Evolutionary conservation across 2,329 filamentous ascomycete species (phyloP).

Genomic region (Aspergillus floridensis): DNA sequence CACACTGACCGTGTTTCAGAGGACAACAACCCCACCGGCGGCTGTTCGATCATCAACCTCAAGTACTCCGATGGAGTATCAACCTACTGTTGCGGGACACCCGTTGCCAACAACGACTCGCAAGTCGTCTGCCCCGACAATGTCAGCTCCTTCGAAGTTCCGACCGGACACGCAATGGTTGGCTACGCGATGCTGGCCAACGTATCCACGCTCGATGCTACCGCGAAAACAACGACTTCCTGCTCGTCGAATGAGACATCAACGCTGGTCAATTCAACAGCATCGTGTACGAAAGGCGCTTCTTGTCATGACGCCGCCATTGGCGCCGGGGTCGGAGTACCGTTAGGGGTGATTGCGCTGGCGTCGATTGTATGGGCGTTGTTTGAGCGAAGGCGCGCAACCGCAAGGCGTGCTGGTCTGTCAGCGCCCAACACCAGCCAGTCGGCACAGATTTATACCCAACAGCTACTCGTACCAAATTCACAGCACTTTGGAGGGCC

Average conservation of each 20-base stretch:
- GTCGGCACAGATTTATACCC: too few relatives aligned
- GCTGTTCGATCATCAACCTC: conserved; percentile 24
- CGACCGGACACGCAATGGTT: conserved; percentile 20
- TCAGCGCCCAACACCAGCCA: too few relatives aligned
- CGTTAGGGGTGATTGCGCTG: conserved; percentile 29
- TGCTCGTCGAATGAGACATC: neutral
- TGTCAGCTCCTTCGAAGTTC: conserved; percentile 24
- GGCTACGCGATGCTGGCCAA: conserved; percentile 23
- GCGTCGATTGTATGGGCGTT: conserved; percentile 27
- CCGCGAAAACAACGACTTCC: neutral
- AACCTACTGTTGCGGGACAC: conserved; percentile 28
- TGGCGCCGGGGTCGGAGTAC: conserved; percentile 31
- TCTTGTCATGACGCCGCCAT: conserved; percentile 21
- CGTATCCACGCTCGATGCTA: conserved; percentile 8
- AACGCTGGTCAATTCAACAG: neutral
- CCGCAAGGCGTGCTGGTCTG: too few relatives aligned
- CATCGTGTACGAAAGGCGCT: neutral
- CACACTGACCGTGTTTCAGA: conserved; percentile 6
- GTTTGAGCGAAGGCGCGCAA: too few relatives aligned
- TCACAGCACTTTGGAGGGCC: too few relatives aligned
- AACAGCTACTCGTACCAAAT: too few relatives aligned
- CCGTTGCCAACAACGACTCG: conserved; percentile 8
- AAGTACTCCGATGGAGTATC: conserved; percentile 10
- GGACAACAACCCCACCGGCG: conserved; percentile 10
- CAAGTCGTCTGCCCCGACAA: conserved; percentile 19